These are phyloP conservation scores for Groenewaldozyma tartarivorans DNA, from an alignment of 805 yeast genomes.

Conservation along the genomic window DNA sequence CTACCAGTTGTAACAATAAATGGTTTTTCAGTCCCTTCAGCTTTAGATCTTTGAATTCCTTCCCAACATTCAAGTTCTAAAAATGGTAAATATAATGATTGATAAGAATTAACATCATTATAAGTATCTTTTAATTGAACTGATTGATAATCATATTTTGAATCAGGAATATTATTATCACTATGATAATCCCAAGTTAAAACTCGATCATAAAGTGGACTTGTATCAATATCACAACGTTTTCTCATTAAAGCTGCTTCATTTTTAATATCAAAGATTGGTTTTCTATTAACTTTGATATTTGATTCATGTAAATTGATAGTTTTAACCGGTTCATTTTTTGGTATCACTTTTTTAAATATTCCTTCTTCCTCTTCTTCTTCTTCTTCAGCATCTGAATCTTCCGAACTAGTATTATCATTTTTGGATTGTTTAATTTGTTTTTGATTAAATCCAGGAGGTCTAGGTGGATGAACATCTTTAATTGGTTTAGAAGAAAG, in stretches of 20 bases:
- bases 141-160: slow-evolving; percentile 26
- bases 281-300: slow-evolving; percentile 1
- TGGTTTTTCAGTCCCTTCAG: slow-evolving; percentile 45
- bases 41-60: slow-evolving; percentile 64
- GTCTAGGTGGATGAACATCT: slow-evolving; percentile 38
- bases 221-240: slow-evolving; percentile 68
- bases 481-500: slow-evolving; percentile 7
- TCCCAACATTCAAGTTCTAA: slow-evolving; percentile 91
- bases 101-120: slow-evolving; percentile 53
- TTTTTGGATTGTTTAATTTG: not conserved
- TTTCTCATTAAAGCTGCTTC: slow-evolving; percentile 46
- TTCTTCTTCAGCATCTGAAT: slow-evolving; percentile 33
- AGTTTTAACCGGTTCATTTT: slow-evolving; percentile 16
- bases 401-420: slow-evolving; percentile 16
- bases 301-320: not conserved
- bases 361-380: slow-evolving; percentile 33
- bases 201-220: slow-evolving; percentile 60
- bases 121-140: slow-evolving; percentile 48
- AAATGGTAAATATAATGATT: slow-evolving; percentile 64
- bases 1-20: slow-evolving; percentile 66
- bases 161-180: slow-evolving; percentile 43
- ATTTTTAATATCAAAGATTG: not conserved
- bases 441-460: slow-evolving; percentile 38
- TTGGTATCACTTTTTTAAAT: slow-evolving; percentile 26
- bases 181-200: slow-evolving; percentile 69